Conservation (phyloP, 306 rosid genomes). For the Delonix regia region DNA sequence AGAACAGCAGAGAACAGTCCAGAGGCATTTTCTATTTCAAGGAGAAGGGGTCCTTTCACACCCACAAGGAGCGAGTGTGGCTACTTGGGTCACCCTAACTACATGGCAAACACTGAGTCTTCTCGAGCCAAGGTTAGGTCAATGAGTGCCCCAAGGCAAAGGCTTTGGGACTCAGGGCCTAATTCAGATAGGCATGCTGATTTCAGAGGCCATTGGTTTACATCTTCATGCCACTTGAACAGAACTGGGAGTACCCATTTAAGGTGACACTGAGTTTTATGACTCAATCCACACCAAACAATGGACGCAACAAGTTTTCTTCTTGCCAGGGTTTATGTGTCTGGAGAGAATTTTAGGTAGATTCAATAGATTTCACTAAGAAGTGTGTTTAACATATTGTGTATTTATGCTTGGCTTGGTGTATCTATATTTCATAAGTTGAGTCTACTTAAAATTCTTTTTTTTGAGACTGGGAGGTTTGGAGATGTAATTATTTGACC, state of each 20-base stretch:
- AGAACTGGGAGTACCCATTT: constrained; percentile 52
- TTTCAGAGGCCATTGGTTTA: constrained; percentile 38
- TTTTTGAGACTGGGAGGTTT: constrained; percentile 20
- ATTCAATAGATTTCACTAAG: neutral
- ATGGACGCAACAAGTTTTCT: neutral
- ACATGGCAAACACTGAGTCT: constrained; percentile 91
- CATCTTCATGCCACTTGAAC: constrained; percentile 47
- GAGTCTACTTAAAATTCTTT: constrained; percentile 3
- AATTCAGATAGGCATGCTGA: constrained; percentile 58
- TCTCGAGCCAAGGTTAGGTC: constrained; percentile 89
- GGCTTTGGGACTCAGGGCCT: constrained; percentile 60
- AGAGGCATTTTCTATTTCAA: constrained; percentile 66
- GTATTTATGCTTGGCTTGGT: neutral
- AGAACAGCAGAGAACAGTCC: constrained; percentile 74
- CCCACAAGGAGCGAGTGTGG: constrained; percentile 82
- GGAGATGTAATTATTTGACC: constrained; percentile 48
- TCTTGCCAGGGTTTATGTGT: neutral
- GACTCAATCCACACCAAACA: neutral
- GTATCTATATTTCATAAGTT: neutral
- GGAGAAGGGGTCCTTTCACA: constrained; percentile 64
- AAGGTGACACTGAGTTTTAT: constrained; percentile 51
- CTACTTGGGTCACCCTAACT: constrained; percentile 73
- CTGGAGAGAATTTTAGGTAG: too few species aligned
- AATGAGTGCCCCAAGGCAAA: constrained; percentile 91
- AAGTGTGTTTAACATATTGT: neutral